Evolutionary conservation across 2,329 filamentous ascomycete genomes (phyloP).

Genomic region (Calonectria honghensis): DNA sequence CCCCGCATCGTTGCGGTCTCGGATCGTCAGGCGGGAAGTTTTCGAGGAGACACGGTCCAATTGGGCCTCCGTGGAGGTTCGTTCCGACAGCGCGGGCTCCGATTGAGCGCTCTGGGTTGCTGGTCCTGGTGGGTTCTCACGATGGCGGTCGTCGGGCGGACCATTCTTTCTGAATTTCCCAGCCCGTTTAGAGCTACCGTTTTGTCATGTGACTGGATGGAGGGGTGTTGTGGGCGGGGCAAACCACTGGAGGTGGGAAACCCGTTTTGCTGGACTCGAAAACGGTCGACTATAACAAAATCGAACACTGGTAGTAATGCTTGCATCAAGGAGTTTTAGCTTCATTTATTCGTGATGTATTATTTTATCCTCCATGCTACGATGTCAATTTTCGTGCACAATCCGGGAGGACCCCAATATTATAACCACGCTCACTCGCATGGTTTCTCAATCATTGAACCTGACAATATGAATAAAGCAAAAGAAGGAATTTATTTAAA

Average conservation of each 20-base stretch:
- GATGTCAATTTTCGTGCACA: too few relatives aligned
- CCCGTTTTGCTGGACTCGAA: neutral
- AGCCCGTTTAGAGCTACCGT: constrained; percentile 20
- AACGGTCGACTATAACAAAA: neutral
- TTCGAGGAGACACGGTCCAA: neutral
- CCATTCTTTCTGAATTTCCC: constrained; percentile 24
- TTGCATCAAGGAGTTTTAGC: neutral
- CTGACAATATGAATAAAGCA: neutral
- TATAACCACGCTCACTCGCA: too few relatives aligned
- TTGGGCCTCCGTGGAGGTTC: constrained; percentile 27
- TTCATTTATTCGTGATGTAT: neutral
- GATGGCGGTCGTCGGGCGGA: constrained; percentile 1
- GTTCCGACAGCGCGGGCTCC: constrained; percentile 19
- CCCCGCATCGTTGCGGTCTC: constrained; percentile 61
- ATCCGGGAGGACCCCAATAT: neutral
- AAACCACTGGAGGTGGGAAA: neutral
- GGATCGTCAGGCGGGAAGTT: neutral
- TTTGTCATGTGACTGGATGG: constrained; percentile 37
- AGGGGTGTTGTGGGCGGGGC: neutral
- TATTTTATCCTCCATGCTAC: neutral
- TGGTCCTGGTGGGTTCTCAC: constrained; percentile 12
- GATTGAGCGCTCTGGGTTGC: constrained; percentile 32
- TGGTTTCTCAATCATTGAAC: too few relatives aligned
- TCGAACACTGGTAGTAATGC: neutral
- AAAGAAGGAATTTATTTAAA: neutral